Percentiles rank a stretch among this genome's conserved stretches.
phyloP scores from a whole-genome alignment of 1,139 yeast genomes.

The Geotrichum restrictum region DNA sequence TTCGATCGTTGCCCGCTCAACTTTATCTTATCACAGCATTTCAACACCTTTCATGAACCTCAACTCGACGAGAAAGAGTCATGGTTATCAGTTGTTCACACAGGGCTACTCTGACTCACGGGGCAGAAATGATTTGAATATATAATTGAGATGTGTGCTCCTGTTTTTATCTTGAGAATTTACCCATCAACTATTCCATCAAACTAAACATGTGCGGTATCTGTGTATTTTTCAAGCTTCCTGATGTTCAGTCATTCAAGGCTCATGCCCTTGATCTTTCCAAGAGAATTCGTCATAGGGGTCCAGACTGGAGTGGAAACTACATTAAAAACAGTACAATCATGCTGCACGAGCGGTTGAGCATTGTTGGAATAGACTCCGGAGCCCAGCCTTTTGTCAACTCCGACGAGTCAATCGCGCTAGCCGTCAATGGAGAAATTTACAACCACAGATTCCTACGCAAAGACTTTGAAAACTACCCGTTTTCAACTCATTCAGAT shows the following conservation, averaged over 20 bases:
- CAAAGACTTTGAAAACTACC: constrained; percentile 64
- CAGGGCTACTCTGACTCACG: too few relatives aligned
- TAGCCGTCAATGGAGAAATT: constrained; percentile 95
- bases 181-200: too few relatives aligned
- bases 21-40: too few relatives aligned
- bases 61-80: too few relatives aligned
- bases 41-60: too few relatives aligned
- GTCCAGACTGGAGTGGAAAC: constrained; percentile 97
- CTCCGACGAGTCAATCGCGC: constrained; percentile 63
- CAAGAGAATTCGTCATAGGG: constrained; percentile 92
- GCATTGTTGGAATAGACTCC: constrained; percentile 83
- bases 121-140: too few relatives aligned
- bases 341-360: constrained; percentile 88
- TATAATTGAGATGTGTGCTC: too few relatives aligned
- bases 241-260: constrained; percentile 75
- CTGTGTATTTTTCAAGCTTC: constrained; percentile 83
- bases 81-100: too few relatives aligned
- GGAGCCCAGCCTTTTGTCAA: constrained; percentile 97
- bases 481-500: constrained; percentile 81
- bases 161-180: too few relatives aligned
- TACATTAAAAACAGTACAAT: constrained; percentile 67
- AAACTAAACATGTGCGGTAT: constrained; percentile 83
- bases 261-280: constrained; percentile 83
- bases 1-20: too few relatives aligned
- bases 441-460: constrained; percentile 92